Evolutionary conservation across 2,329 filamentous ascomycete species (phyloP).

Genomic region (Botrytis sinoallii): DNA sequence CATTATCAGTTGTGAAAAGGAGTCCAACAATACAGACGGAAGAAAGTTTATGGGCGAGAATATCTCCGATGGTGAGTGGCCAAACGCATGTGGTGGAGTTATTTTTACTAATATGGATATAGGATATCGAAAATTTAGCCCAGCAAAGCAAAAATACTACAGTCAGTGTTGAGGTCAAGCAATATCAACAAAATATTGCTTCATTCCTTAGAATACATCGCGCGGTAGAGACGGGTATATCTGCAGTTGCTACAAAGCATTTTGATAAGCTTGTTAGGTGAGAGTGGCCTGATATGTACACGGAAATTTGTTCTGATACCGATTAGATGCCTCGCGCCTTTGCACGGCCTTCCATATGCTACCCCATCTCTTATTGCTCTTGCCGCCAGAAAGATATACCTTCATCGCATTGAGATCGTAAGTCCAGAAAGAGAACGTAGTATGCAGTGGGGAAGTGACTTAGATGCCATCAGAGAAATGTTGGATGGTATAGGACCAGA

Average conservation of each 20-base stretch:
- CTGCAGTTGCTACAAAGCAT: conserved; percentile 74
- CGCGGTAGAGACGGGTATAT: conserved; percentile 74
- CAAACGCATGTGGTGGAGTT: not conserved
- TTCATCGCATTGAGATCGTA: conserved; percentile 75
- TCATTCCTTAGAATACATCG: conserved; percentile 86
- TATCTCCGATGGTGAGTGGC: conserved; percentile 31
- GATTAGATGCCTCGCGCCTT: conserved; percentile 65
- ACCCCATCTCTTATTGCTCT: conserved; percentile 81
- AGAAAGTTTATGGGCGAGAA: conserved; percentile 27
- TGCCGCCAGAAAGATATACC: conserved; percentile 81
- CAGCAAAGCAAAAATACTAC: conserved; percentile 56
- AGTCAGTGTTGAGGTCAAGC: conserved; percentile 71
- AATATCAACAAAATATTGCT: conserved; percentile 84
- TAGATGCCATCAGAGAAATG: conserved; percentile 63
- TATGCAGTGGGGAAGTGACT: conserved; percentile 86
- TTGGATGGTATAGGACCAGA: conserved; percentile 61
- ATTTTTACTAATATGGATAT: conserved; percentile 20
- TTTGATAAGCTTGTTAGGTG: conserved; percentile 65
- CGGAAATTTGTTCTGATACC: conserved; percentile 1
- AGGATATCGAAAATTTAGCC: conserved; percentile 39
- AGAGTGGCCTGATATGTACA: conserved; percentile 23
- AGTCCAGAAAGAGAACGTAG: conserved; percentile 73
- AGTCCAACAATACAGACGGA: conserved; percentile 25
- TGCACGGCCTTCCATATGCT: conserved; percentile 77
- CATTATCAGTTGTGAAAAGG: conserved; percentile 38